A percentile compares a stretch with the other conserved stretches of the same genome.
These are phyloP conservation scores for Asterophora lycoperdoides DNA, from an alignment of 768 basidiomycete species.

Conservation along the genomic window DNA sequence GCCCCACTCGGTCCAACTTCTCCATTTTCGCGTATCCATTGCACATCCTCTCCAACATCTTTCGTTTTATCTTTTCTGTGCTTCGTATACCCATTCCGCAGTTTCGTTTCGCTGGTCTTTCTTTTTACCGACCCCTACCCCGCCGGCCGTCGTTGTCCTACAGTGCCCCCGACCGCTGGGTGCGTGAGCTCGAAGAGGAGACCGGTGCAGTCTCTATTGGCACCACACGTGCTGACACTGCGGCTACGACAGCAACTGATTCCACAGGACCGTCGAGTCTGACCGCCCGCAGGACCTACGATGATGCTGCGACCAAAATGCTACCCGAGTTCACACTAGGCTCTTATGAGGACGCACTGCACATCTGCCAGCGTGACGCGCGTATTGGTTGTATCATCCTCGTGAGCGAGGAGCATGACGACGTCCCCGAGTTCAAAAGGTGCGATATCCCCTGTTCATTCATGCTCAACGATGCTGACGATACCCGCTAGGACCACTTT, in stretches of 20 bases:
- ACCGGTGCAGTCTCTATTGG: conserved; percentile 69
- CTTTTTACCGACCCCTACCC: conserved; percentile 37
- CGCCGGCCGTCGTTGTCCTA: conserved; percentile 33
- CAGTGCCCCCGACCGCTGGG: conserved; percentile 68
- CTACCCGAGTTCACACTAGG: conserved; percentile 81
- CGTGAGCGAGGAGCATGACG: conserved; percentile 88
- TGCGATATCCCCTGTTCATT: conserved; percentile 17
- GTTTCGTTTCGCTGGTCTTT: conserved; percentile 45
- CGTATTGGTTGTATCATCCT: conserved; percentile 78
- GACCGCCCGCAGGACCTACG: conserved; percentile 26
- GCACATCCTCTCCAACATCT: conserved; percentile 51
- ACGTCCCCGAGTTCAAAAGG: conserved; percentile 84
- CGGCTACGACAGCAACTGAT: conserved; percentile 26
- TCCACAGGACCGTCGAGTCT: conserved; percentile 45
- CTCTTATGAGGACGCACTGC: conserved; percentile 77
- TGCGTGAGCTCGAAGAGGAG: conserved; percentile 79
- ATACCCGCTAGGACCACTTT: conserved; percentile 56
- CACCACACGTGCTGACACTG: conserved; percentile 30
- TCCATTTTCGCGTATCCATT: conserved; percentile 56
- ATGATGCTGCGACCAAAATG: conserved; percentile 41
- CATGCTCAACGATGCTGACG: not conserved
- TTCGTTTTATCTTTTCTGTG: conserved; percentile 62
- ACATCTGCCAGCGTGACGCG: conserved; percentile 62
- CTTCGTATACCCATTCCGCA: conserved; percentile 67
- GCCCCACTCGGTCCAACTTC: conserved; percentile 17